Percentiles rank a stretch among this genome's conserved stretches.
Conservation (phyloP, 169 alveolate species). For the Toxoplasma gondii region DNA sequence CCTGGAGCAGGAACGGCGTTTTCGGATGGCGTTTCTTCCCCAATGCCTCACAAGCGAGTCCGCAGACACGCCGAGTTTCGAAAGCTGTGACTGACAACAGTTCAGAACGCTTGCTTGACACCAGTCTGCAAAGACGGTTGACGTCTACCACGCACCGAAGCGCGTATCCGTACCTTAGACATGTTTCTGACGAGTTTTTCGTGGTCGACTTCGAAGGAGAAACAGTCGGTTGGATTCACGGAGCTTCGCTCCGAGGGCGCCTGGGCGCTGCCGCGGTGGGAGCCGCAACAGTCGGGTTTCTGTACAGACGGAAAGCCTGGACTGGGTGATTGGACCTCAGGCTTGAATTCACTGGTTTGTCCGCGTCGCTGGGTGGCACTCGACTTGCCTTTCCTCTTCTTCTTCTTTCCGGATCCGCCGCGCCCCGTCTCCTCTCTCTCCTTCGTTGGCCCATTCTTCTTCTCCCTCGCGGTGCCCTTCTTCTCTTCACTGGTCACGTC, state of each 20-base stretch:
- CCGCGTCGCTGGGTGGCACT: background rate
- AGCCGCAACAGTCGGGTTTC: no score
- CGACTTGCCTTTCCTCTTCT: background rate
- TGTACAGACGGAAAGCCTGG: no score
- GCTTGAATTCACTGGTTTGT: no score
- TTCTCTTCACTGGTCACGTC: no score
- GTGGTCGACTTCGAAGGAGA: background rate
- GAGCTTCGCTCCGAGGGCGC: background rate
- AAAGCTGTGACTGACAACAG: no score
- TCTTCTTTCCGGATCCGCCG: background rate
- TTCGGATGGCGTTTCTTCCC: no score
- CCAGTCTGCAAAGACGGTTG: background rate
- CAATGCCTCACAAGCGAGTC: no score
- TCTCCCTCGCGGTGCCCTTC: no score
- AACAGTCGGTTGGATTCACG: background rate
- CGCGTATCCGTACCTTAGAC: constrained; percentile 32
- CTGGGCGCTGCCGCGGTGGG: background rate
- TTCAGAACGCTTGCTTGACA: background rate
- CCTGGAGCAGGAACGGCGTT: no score
- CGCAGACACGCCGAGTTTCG: no score
- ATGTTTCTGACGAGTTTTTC: constrained; percentile 46
- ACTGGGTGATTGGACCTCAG: no score
- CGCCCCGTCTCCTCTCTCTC: background rate
- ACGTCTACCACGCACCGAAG: background rate
- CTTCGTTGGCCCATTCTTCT: background rate